Evolutionary conservation across 441 rosid genomes (phyloP).

Genomic region (Melastoma candidum): DNA sequence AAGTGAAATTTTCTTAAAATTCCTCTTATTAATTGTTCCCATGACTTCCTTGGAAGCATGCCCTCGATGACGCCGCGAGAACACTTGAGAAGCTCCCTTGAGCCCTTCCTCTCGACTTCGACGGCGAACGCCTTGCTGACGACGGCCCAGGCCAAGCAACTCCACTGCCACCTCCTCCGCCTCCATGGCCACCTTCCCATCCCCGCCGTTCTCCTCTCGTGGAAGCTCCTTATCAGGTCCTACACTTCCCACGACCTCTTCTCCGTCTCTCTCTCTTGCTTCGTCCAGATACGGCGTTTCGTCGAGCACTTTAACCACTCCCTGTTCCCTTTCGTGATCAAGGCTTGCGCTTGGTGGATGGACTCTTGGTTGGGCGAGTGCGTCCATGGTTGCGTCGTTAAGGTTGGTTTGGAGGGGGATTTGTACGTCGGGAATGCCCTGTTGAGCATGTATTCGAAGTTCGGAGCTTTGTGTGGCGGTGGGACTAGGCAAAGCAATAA

Average conservation of each 20-base stretch:
- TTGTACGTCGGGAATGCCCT: slow-evolving; percentile 70
- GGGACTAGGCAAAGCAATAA: slow-evolving; percentile 1
- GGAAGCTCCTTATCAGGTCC: slow-evolving; percentile 66
- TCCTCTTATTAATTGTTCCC: no score
- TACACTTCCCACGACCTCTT: slow-evolving; percentile 37
- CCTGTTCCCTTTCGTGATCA: slow-evolving; percentile 62
- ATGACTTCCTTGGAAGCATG: no score
- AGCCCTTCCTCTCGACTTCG: no score
- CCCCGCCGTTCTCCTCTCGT: slow-evolving; percentile 41
- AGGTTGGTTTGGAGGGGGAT: slow-evolving; percentile 52
- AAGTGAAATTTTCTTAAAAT: no score
- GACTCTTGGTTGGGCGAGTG: slow-evolving; percentile 61
- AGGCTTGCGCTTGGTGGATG: slow-evolving; percentile 43
- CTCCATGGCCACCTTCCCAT: slow-evolving; percentile 3
- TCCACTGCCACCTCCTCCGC: slow-evolving; percentile 31
- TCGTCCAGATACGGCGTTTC: slow-evolving; percentile 43
- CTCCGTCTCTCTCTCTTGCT: slow-evolving; percentile 32
- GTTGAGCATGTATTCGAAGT: slow-evolving; percentile 68
- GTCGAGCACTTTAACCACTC: slow-evolving; percentile 51
- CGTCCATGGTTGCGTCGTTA: slow-evolving; percentile 59
- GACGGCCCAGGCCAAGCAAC: no score
- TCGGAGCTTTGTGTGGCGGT: slow-evolving; percentile 8
- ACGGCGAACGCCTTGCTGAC: no score
- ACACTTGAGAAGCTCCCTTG: no score
- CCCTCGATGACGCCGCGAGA: no score